Evolutionary conservation across 257 asterid genomes (phyloP).

Genomic region (Nyctanthes arbortristis): DNA sequence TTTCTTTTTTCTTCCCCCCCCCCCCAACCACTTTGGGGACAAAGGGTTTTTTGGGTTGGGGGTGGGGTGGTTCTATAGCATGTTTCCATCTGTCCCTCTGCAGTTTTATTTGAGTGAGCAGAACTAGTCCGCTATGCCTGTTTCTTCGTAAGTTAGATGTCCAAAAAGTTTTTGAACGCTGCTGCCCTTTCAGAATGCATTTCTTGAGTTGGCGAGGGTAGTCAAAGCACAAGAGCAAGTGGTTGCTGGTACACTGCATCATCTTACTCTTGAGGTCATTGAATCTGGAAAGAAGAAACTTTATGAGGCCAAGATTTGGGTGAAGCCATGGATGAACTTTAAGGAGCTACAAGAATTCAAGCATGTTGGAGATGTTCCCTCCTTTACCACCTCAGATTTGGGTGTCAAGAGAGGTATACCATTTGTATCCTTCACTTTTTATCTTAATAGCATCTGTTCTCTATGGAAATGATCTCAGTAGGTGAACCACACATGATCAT

Average conservation of each 20-base stretch:
- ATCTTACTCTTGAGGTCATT: conserved; percentile 73
- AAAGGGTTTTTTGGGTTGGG: no score
- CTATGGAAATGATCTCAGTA: not conserved
- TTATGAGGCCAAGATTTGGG: conserved; percentile 88
- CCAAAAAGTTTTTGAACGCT: not conserved
- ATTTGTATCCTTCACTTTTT: not conserved
- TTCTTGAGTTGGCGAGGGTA: conserved; percentile 77
- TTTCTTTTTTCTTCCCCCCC: not conserved
- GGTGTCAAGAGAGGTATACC: conserved; percentile 69
- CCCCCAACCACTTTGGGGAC: not conserved
- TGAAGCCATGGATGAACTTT: conserved; percentile 83
- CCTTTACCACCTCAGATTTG: conserved; percentile 65
- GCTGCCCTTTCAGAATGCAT: conserved; percentile 47
- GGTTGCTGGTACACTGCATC: conserved; percentile 73
- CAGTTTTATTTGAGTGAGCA: not conserved
- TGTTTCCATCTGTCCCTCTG: not conserved
- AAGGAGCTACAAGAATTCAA: conserved; percentile 82
- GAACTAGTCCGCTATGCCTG: not conserved
- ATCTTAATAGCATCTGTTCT: not conserved
- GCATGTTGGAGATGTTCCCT: conserved; percentile 53
- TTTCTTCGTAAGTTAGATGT: not conserved
- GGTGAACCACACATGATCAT: not conserved
- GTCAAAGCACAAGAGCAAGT: conserved; percentile 72
- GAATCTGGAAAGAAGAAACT: conserved; percentile 71
- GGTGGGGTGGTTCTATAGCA: not conserved